Conservation (phyloP, 2,329 filamentous ascomycete species). For the Talaromyces piceae region DNA sequence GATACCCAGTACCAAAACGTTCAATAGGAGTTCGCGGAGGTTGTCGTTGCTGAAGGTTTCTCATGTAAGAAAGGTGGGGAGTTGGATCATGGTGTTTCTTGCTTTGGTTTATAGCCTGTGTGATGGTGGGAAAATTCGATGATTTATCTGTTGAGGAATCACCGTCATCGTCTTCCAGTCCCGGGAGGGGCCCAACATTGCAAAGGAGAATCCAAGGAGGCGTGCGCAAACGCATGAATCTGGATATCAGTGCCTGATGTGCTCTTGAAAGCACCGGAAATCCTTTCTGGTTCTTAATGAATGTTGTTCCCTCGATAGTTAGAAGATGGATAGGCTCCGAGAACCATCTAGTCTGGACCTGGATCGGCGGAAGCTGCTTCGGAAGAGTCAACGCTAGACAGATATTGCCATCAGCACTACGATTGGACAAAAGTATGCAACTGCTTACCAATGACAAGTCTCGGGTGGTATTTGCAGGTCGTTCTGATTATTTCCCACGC, state of each 20-base stretch:
- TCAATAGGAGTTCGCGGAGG: constrained; percentile 57
- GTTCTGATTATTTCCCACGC: constrained; percentile 84
- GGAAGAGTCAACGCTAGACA: constrained; percentile 50
- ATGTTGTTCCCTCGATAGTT: constrained; percentile 45
- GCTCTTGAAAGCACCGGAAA: constrained; percentile 52
- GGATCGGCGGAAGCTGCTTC: constrained; percentile 49
- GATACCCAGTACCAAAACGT: constrained; percentile 63
- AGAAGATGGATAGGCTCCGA: constrained; percentile 56
- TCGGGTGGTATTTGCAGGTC: constrained; percentile 73
- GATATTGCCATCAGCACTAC: neutral
- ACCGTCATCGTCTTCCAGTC: constrained; percentile 26
- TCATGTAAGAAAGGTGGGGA: constrained; percentile 70
- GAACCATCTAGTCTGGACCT: constrained; percentile 54
- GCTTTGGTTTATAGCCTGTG: constrained; percentile 51
- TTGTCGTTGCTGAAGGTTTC: constrained; percentile 77
- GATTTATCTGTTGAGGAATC: constrained; percentile 17
- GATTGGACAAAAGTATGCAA: neutral
- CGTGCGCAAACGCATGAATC: constrained; percentile 50
- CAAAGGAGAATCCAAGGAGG: constrained; percentile 55
- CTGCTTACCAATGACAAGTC: constrained; percentile 73
- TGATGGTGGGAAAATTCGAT: constrained; percentile 58
- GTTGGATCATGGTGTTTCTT: constrained; percentile 50
- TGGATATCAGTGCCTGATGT: constrained; percentile 51
- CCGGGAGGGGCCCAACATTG: constrained; percentile 50
- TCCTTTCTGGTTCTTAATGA: constrained; percentile 52